Conservation (phyloP, 371 early-diverging fungal species). For the Batrachochytrium dendrobatidis region DNA sequence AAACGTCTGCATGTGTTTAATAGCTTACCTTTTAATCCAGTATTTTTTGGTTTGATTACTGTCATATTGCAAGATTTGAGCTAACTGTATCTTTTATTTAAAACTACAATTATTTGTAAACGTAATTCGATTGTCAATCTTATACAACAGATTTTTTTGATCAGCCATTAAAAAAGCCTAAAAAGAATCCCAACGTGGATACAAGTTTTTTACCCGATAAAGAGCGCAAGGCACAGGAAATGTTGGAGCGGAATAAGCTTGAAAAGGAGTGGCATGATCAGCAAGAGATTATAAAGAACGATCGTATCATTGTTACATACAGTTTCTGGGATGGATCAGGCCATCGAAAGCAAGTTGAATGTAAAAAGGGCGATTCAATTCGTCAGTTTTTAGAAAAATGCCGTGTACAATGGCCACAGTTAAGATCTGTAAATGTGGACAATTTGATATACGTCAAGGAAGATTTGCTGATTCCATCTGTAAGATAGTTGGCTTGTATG, state of each 20-base stretch:
- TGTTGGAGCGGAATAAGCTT: constrained; percentile 64
- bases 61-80: no score
- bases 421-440: constrained; percentile 76
- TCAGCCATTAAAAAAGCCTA: constrained; percentile 44
- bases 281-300: constrained; percentile 64
- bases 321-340: constrained; percentile 95
- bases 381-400: constrained; percentile 78
- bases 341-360: constrained; percentile 77
- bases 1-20: no score
- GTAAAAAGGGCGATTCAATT: constrained; percentile 86
- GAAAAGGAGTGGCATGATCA: constrained; percentile 67
- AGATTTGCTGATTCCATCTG: constrained; percentile 92
- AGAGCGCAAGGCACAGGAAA: constrained; percentile 76
- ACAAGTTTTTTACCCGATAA: constrained; percentile 91
- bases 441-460: constrained; percentile 89
- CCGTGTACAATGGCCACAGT: constrained; percentile 69
- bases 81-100: not conserved
- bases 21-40: no score
- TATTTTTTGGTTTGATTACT: no score
- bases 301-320: constrained; percentile 77
- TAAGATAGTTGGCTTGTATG: constrained; percentile 25
- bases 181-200: constrained; percentile 85
- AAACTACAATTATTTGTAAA: no score
- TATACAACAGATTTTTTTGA: not conserved
- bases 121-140: no score